Conservation (phyloP, 495 filamentous ascomycete species). For the Baudoinia panamericana region DNA sequence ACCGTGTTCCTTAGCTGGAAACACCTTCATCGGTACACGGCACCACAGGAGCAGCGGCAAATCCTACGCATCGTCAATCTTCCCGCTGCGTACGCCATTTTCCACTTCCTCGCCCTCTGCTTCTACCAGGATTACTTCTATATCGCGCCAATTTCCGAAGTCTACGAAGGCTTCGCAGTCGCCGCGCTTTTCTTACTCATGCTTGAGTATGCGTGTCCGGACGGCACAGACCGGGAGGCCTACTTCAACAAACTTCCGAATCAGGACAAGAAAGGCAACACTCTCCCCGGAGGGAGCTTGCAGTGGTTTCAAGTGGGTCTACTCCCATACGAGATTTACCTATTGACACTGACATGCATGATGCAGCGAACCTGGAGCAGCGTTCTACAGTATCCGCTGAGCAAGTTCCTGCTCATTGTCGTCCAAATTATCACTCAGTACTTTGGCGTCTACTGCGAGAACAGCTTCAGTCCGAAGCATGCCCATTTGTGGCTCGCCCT, state of each 20-base stretch:
- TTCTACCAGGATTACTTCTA: constrained; percentile 14
- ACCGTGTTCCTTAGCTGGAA: constrained; percentile 11
- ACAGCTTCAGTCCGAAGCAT: constrained; percentile 10
- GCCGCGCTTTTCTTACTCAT: constrained; percentile 14
- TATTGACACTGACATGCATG: neutral
- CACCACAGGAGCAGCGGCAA: constrained; percentile 17
- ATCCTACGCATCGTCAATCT: constrained; percentile 16
- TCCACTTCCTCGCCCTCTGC: constrained; percentile 12
- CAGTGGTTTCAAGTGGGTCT: constrained; percentile 12
- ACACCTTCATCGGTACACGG: constrained; percentile 14
- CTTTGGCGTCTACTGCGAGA: constrained; percentile 17
- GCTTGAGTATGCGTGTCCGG: constrained; percentile 17
- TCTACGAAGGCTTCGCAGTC: constrained; percentile 16
- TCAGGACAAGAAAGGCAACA: constrained; percentile 11
- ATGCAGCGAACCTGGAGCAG: constrained; percentile 3
- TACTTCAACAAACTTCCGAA: constrained; percentile 11
- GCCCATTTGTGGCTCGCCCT: constrained; percentile 14
- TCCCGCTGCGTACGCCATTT: constrained; percentile 11
- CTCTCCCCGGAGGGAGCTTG: constrained; percentile 9
- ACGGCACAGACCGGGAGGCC: constrained; percentile 13
- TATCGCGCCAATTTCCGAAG: constrained; percentile 11
- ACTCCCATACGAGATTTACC: too few species aligned
- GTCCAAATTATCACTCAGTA: constrained; percentile 16
- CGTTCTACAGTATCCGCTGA: constrained; percentile 13
- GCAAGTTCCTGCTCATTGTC: constrained; percentile 4